These are phyloP conservation scores for Paulownia fortunei DNA, from an alignment of 257 asterid genomes.

Conservation along the genomic window DNA sequence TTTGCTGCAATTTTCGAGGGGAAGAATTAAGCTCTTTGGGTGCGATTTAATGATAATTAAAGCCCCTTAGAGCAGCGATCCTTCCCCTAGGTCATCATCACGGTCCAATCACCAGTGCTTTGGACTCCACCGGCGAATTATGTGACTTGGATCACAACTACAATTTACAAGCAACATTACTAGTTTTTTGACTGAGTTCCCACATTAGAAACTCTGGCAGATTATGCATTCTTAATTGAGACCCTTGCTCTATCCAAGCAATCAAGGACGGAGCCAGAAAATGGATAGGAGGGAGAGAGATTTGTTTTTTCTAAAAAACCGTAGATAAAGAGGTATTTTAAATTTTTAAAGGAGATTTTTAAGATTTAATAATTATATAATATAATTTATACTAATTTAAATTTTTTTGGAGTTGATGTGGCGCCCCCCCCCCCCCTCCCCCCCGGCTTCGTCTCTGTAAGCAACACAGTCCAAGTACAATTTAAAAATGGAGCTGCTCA, in stretches of 20 bases:
- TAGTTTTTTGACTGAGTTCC: not conserved
- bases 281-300: too few relatives aligned
- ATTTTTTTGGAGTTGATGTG: too few relatives aligned
- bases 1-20: slow-evolving; percentile 1
- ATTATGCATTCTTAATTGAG: not conserved
- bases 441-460: too few relatives aligned
- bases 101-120: not conserved
- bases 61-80: not conserved
- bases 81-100: not conserved
- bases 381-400: too few relatives aligned
- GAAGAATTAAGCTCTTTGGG: not conserved
- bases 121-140: not conserved
- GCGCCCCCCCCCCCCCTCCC: too few relatives aligned
- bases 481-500: not conserved
- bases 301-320: too few relatives aligned
- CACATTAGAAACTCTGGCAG: not conserved
- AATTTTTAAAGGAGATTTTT: too few relatives aligned
- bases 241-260: not conserved
- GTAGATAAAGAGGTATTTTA: too few relatives aligned
- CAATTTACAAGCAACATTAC: not conserved
- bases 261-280: too few relatives aligned
- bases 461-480: not conserved
- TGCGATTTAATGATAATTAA: not conserved
- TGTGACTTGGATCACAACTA: not conserved
- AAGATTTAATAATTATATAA: too few relatives aligned